Evolutionary conservation across 768 basidiomycete species (phyloP).

Genomic region (Tephrocybe sp.): DNA sequence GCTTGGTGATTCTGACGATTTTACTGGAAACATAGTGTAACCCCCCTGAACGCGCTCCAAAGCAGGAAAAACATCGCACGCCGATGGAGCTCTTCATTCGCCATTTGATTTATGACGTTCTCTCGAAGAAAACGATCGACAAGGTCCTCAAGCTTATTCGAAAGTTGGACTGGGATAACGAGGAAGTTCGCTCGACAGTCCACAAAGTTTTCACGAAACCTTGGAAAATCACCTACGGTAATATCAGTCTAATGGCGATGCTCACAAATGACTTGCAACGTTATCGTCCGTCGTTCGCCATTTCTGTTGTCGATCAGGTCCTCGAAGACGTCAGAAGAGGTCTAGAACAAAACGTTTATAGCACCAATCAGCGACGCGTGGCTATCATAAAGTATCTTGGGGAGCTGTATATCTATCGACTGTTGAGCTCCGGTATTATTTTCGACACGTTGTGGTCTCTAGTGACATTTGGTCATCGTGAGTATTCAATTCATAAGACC

Average conservation of each 20-base stretch:
- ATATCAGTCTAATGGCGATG: slow-evolving; percentile 88
- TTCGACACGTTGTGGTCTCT: slow-evolving; percentile 95
- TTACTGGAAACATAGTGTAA: slow-evolving; percentile 65
- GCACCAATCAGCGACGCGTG: slow-evolving; percentile 88
- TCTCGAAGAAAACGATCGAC: slow-evolving; percentile 91
- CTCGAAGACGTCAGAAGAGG: slow-evolving; percentile 90
- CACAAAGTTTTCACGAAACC: slow-evolving; percentile 95
- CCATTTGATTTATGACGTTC: slow-evolving; percentile 91
- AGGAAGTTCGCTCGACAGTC: slow-evolving; percentile 54
- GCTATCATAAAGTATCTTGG: slow-evolving; percentile 94
- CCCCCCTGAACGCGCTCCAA: slow-evolving; percentile 89
- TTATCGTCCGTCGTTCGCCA: slow-evolving; percentile 86
- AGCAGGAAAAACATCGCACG: slow-evolving; percentile 80
- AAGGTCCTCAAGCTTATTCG: slow-evolving; percentile 91
- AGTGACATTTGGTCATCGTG: slow-evolving; percentile 94
- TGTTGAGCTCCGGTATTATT: slow-evolving; percentile 83
- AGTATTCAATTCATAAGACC: slow-evolving; percentile 30
- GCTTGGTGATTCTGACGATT: background rate
- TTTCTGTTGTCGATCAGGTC: slow-evolving; percentile 90
- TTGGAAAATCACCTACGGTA: slow-evolving; percentile 95
- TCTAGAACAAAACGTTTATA: slow-evolving; percentile 93
- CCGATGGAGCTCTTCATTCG: slow-evolving; percentile 93
- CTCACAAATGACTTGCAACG: slow-evolving; percentile 92
- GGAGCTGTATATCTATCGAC: slow-evolving; percentile 94
- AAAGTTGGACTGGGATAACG: slow-evolving; percentile 95